These are phyloP conservation scores for Eragrostis tef DNA, from an alignment of 202 grass and related monocot species.

Conservation along the genomic window DNA sequence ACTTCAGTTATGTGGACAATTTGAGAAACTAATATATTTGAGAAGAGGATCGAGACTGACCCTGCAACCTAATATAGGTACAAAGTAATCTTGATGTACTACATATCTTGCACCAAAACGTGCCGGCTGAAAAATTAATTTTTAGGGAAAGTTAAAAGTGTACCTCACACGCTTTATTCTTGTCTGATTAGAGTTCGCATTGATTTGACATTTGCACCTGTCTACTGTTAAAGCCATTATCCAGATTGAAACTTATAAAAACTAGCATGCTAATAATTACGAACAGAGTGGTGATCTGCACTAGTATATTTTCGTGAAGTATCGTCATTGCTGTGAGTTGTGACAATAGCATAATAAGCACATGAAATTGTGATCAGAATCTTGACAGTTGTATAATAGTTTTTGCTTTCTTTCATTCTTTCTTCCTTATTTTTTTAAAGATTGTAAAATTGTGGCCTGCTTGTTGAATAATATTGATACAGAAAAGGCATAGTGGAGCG, in stretches of 20 bases:
- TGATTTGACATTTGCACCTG: slow-evolving; percentile 26
- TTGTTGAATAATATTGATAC: no score
- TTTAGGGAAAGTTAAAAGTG: slow-evolving; percentile 2
- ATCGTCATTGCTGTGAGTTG: slow-evolving; percentile 11
- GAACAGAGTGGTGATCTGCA: not conserved
- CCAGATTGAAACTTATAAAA: not conserved
- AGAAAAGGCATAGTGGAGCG: not conserved
- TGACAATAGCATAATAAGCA: not conserved
- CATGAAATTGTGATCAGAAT: not conserved
- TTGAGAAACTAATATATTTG: slow-evolving; percentile 29
- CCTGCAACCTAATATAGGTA: not conserved
- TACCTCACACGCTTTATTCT: slow-evolving; percentile 15
- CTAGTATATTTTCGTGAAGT: slow-evolving; percentile 1
- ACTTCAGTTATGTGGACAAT: not conserved
- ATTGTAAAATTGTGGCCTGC: no score
- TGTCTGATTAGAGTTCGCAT: slow-evolving; percentile 12
- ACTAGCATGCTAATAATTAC: not conserved
- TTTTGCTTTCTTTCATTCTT: not conserved
- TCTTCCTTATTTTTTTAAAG: no score
- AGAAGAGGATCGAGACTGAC: not conserved
- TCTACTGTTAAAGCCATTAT: not conserved
- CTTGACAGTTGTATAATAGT: not conserved
- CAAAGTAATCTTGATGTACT: slow-evolving; percentile 23
- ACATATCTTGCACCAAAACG: slow-evolving; percentile 1
- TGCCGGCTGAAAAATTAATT: not conserved